These are phyloP conservation scores for Helicostylum pulchrum DNA, from an alignment of 192 early-diverging fungal species.

Conservation along the genomic window DNA sequence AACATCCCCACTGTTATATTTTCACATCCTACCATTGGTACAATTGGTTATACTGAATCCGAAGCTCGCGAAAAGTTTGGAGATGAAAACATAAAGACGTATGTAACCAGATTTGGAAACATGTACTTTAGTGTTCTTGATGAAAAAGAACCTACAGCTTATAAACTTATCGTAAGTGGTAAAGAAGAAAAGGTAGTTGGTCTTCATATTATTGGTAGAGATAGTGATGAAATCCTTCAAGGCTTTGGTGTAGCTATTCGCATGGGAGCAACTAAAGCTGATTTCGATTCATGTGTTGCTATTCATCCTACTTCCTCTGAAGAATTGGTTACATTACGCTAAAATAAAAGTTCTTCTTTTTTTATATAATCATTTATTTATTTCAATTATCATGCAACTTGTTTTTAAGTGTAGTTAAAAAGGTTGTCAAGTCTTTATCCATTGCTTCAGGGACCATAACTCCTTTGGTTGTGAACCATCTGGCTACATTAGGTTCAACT, in stretches of 20 bases:
- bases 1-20: constrained; percentile 97
- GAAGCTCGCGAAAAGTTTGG: constrained; percentile 77
- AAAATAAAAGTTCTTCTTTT: not conserved
- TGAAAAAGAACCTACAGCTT: constrained; percentile 86
- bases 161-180: constrained; percentile 88
- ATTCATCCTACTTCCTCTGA: constrained; percentile 97
- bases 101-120: constrained; percentile 84
- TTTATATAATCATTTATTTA: not conserved
- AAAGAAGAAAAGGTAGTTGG: constrained; percentile 96
- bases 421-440: constrained; percentile 4
- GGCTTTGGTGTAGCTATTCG: constrained; percentile 96
- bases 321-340: constrained; percentile 74
- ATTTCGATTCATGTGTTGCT: constrained; percentile 94
- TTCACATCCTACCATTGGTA: constrained; percentile 86
- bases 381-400: not conserved
- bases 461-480: not conserved
- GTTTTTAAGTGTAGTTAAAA: not conserved
- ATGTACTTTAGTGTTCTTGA: constrained; percentile 86
- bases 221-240: constrained; percentile 89
- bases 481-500: constrained; percentile 2
- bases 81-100: constrained; percentile 78
- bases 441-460: not conserved
- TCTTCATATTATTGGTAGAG: constrained; percentile 87
- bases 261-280: constrained; percentile 99
- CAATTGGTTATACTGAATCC: constrained; percentile 85